phyloP scores from a whole-genome alignment of 179 eudicot species.

The Beta corolliflora region DNA sequence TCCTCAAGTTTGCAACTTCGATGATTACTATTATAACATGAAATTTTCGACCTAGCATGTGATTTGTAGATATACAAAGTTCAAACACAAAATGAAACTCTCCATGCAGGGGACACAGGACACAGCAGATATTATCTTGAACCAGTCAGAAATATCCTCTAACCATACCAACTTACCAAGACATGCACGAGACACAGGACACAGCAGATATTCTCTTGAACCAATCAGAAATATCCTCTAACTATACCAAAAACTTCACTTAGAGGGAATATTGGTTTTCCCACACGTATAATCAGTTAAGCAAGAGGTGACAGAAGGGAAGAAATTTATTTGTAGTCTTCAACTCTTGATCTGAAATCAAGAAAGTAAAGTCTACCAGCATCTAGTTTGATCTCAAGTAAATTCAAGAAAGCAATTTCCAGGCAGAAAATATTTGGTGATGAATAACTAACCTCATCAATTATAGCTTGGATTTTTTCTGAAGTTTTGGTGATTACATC shows the following conservation, averaged over 20 bases:
- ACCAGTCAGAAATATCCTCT: not conserved
- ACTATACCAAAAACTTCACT: not conserved
- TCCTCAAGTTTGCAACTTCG: not conserved
- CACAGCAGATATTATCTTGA: not conserved
- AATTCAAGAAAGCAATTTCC: not conserved
- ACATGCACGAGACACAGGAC: not conserved
- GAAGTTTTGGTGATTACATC: conserved; percentile 62
- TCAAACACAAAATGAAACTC: not conserved
- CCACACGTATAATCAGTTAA: not conserved
- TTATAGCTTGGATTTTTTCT: conserved; percentile 52
- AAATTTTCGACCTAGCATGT: not conserved
- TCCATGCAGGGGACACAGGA: not conserved
- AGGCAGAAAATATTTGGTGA: not conserved
- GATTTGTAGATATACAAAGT: not conserved
- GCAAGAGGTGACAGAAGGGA: not conserved
- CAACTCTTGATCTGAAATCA: not conserved
- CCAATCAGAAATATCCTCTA: not conserved
- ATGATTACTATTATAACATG: not conserved
- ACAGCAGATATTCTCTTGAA: not conserved
- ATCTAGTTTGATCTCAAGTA: too few relatives aligned
- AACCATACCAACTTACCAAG: too few relatives aligned
- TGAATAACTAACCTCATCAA: conserved; percentile 62
- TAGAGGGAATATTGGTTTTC: not conserved
- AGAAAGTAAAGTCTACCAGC: not conserved
- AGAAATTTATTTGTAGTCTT: not conserved